These are phyloP conservation scores for Chlorophyllum brunneum DNA, from an alignment of 768 basidiomycete genomes.

Conservation along the genomic window DNA sequence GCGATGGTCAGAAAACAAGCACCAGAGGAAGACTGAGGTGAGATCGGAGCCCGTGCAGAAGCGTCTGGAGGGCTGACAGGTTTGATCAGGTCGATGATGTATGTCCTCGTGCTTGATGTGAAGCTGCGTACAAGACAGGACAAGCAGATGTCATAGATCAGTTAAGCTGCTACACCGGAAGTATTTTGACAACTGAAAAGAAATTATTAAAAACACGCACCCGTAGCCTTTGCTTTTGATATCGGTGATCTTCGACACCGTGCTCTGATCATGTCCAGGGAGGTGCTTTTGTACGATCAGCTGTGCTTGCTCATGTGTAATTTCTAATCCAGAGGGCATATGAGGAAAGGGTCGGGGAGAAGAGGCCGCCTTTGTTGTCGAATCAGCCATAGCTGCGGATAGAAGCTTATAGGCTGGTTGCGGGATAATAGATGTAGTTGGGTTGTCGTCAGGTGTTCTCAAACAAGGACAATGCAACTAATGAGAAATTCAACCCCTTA, in stretches of 20 bases:
- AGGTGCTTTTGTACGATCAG: constrained; percentile 11
- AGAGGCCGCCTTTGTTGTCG: background rate
- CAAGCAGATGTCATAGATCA: background rate
- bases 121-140: constrained; percentile 15
- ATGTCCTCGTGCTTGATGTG: constrained; percentile 18
- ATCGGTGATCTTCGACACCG: constrained; percentile 15
- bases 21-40: background rate
- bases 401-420: too few species aligned
- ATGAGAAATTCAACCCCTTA: too few species aligned
- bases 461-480: too few species aligned
- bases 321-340: background rate
- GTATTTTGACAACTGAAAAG: background rate
- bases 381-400: background rate
- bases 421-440: too few species aligned
- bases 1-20: constrained; percentile 29
- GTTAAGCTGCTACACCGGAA: background rate
- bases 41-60: background rate
- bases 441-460: too few species aligned
- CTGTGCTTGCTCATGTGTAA: constrained; percentile 14
- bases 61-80: constrained; percentile 2
- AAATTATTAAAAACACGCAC: constrained; percentile 9
- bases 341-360: background rate
- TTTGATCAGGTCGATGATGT: constrained; percentile 20
- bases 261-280: constrained; percentile 3
- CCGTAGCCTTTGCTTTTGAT: constrained; percentile 23